Evolutionary conservation across 352 stramenopile species (phyloP).

Genomic region (Phytophthora sansomeana): DNA sequence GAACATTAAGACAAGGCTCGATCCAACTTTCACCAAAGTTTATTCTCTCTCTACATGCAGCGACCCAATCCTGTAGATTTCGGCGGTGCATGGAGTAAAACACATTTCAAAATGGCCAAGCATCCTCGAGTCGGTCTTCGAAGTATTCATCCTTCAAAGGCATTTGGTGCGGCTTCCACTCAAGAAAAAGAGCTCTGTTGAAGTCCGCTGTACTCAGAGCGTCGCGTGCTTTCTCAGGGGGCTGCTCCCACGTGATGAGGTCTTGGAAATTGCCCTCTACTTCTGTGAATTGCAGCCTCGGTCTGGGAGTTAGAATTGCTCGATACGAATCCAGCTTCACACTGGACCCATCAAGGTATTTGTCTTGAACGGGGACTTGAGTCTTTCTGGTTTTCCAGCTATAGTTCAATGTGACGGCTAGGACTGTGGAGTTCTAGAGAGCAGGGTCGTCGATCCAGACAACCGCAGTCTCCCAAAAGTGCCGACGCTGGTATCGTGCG

Average conservation of each 20-base stretch:
- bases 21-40: too few relatives aligned
- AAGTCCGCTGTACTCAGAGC: constrained; percentile 32
- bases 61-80: too few relatives aligned
- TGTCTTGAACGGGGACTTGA: constrained; percentile 4
- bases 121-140: constrained; percentile 23
- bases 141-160: constrained; percentile 37
- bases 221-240: constrained; percentile 12
- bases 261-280: constrained; percentile 15
- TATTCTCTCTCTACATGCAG: too few relatives aligned
- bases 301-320: not conserved
- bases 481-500: constrained; percentile 10
- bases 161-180: constrained; percentile 10
- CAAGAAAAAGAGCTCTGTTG: too few relatives aligned
- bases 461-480: constrained; percentile 48
- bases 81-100: too few relatives aligned
- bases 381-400: constrained; percentile 8
- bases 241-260: constrained; percentile 30
- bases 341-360: constrained; percentile 24
- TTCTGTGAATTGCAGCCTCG: constrained; percentile 24
- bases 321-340: constrained; percentile 30
- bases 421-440: constrained; percentile 18
- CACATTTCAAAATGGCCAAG: constrained; percentile 20
- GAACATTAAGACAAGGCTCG: too few relatives aligned
- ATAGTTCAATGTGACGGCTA: constrained; percentile 25
- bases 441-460: constrained; percentile 49